These are phyloP conservation scores for Friedmanniomyces endolithicus DNA, from an alignment of 495 filamentous ascomycete genomes.

Conservation along the genomic window DNA sequence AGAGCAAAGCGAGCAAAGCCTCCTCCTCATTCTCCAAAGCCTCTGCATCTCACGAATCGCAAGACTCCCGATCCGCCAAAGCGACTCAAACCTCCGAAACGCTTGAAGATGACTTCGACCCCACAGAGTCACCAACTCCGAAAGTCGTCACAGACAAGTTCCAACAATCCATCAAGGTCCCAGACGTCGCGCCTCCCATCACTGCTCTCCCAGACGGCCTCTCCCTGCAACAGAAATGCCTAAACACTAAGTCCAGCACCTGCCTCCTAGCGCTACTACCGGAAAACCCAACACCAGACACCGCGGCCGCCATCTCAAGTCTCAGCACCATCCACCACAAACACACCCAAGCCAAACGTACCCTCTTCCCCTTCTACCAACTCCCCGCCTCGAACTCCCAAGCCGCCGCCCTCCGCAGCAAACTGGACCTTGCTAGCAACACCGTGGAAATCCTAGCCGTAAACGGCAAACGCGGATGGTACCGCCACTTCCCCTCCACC, in stretches of 20 bases:
- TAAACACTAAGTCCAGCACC: slow-evolving; percentile 63
- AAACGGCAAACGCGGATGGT: slow-evolving; percentile 79
- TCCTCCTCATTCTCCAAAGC: slow-evolving; percentile 33
- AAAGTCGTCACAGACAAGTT: slow-evolving; percentile 32
- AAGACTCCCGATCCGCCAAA: slow-evolving; percentile 28
- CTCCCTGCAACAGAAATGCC: slow-evolving; percentile 55
- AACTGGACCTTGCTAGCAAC: slow-evolving; percentile 44
- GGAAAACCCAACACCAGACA: slow-evolving; percentile 18
- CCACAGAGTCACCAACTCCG: slow-evolving; percentile 39
- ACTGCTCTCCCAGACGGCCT: slow-evolving; percentile 40
- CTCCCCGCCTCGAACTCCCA: slow-evolving; percentile 52
- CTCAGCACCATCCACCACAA: slow-evolving; percentile 68
- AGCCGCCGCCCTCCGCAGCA: slow-evolving; percentile 42
- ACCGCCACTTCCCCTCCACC: slow-evolving; percentile 47
- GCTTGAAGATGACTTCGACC: slow-evolving; percentile 32
- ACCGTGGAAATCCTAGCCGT: slow-evolving; percentile 57
- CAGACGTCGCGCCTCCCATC: slow-evolving; percentile 44
- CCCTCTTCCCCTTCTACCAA: slow-evolving; percentile 73
- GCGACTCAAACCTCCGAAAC: slow-evolving; percentile 32
- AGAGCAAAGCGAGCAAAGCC: slow-evolving; percentile 20
- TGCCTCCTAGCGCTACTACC: slow-evolving; percentile 77
- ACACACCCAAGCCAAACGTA: slow-evolving; percentile 46
- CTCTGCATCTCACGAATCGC: slow-evolving; percentile 34
- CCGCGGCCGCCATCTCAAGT: slow-evolving; percentile 42
- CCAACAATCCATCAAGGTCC: slow-evolving; percentile 38